A percentile compares a stretch with the other conserved stretches of the same genome.
Conservation (phyloP, 2,329 filamentous ascomycete genomes). For the Botrytis tulipae region DNA sequence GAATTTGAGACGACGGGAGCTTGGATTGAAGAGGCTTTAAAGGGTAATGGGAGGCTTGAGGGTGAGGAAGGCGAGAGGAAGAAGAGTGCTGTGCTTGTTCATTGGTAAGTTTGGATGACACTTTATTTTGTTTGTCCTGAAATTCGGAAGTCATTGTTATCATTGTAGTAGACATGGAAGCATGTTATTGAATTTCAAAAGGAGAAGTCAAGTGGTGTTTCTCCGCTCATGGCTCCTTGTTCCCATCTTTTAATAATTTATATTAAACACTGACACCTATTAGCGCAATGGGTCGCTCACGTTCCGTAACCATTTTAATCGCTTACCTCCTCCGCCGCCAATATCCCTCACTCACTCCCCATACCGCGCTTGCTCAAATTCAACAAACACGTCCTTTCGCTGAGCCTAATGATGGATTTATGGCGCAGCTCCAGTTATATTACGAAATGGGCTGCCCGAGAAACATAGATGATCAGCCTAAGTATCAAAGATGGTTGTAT, state of each 20-base stretch:
- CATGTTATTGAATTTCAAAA: neutral
- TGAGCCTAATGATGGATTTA: constrained; percentile 90
- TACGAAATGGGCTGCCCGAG: constrained; percentile 80
- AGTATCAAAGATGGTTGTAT: constrained; percentile 79
- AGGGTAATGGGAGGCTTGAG: constrained; percentile 46
- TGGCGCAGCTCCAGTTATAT: constrained; percentile 83
- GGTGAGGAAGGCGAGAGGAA: constrained; percentile 51
- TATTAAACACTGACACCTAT: constrained; percentile 23
- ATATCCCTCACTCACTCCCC: constrained; percentile 48
- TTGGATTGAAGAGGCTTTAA: constrained; percentile 79
- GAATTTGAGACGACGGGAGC: constrained; percentile 75
- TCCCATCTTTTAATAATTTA: neutral
- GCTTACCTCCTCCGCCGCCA: constrained; percentile 80
- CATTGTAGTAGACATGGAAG: neutral
- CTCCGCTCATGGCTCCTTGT: neutral
- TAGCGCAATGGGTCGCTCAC: constrained; percentile 95
- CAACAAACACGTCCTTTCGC: constrained; percentile 71
- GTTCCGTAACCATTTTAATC: constrained; percentile 79
- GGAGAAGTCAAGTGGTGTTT: neutral
- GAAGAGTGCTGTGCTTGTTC: constrained; percentile 62
- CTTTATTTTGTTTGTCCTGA: constrained; percentile 23
- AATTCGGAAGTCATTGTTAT: neutral
- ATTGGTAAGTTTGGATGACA: constrained; percentile 60
- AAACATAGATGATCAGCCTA: constrained; percentile 64
- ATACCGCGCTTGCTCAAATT: constrained; percentile 66